Percentiles rank a stretch among this genome's conserved stretches.
phyloP scores from a whole-genome alignment of 805 yeast genomes.

The Saccharomycopsis capsularis region DNA sequence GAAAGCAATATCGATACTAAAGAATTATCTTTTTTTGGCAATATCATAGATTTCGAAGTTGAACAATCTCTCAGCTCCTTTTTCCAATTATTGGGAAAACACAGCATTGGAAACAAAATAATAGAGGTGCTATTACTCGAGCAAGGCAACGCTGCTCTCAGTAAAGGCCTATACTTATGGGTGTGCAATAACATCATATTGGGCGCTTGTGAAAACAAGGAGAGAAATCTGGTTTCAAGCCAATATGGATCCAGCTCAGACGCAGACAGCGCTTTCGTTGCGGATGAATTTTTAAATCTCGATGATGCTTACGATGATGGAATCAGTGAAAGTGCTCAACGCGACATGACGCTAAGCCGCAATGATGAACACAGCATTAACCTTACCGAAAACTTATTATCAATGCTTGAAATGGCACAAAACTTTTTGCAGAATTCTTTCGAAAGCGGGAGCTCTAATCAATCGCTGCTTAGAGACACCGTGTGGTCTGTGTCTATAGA shows the following conservation, averaged over 20 bases:
- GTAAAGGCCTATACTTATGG: constrained; percentile 33
- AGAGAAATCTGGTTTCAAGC: too few species aligned
- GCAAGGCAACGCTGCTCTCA: constrained; percentile 5
- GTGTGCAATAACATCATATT: constrained; percentile 29
- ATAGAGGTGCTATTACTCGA: constrained; percentile 8
- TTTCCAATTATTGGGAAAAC: constrained; percentile 11
- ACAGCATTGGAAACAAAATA: background rate
- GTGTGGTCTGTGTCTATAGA: constrained; percentile 36
- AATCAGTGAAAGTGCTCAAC: too few species aligned
- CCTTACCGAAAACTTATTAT: constrained; percentile 9
- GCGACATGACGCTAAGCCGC: too few species aligned
- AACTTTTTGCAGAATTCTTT: constrained; percentile 29
- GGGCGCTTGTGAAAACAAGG: constrained; percentile 24
- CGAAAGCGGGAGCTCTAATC: constrained; percentile 21
- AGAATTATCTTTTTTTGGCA: constrained; percentile 10
- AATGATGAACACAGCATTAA: background rate
- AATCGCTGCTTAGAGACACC: constrained; percentile 20
- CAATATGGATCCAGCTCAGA: constrained; percentile 19
- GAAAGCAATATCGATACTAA: background rate
- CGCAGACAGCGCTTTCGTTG: constrained; percentile 22
- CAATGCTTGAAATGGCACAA: constrained; percentile 27
- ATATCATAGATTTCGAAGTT: constrained; percentile 4
- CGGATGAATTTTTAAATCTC: constrained; percentile 27
- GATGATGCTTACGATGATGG: constrained; percentile 24
- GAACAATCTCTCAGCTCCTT: constrained; percentile 8